Evolutionary conservation across 2,329 filamentous ascomycete genomes (phyloP).

Genomic region (Fonsecaea monophora): DNA sequence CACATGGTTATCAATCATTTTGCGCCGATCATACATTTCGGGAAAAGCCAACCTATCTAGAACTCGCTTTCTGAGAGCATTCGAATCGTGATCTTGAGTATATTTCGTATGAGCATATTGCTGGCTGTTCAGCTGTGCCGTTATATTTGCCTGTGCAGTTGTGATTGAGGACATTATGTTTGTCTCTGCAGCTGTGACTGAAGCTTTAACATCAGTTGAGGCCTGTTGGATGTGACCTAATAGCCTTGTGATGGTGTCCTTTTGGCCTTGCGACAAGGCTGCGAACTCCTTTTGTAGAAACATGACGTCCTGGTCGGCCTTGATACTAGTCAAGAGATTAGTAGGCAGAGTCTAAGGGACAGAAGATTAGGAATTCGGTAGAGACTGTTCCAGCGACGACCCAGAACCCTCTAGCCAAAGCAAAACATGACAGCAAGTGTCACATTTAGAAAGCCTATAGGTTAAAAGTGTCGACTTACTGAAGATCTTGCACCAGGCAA

Average conservation of each 20-base stretch:
- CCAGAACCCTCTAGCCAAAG: not conserved
- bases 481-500: slow-evolving; percentile 11
- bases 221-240: not conserved
- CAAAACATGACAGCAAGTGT: not conserved
- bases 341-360: not conserved
- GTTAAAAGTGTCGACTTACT: slow-evolving; percentile 11
- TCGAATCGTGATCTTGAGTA: too few relatives aligned
- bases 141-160: not conserved
- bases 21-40: slow-evolving; percentile 19
- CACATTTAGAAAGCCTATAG: not conserved
- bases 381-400: not conserved
- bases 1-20: slow-evolving; percentile 18
- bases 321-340: slow-evolving; percentile 9
- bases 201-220: not conserved
- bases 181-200: not conserved
- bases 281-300: not conserved
- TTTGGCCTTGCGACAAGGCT: slow-evolving; percentile 10
- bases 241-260: slow-evolving; percentile 10
- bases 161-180: too few relatives aligned
- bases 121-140: not conserved
- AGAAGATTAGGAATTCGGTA: not conserved
- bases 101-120: not conserved
- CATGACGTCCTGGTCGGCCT: not conserved
- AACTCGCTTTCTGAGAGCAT: not conserved
- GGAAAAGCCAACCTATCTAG: slow-evolving; percentile 6